Evolutionary conservation across 2,329 filamentous ascomycete species (phyloP), one percentile per base, ranked within the genome.

Genomic region (Botrytis porri): DNA sequence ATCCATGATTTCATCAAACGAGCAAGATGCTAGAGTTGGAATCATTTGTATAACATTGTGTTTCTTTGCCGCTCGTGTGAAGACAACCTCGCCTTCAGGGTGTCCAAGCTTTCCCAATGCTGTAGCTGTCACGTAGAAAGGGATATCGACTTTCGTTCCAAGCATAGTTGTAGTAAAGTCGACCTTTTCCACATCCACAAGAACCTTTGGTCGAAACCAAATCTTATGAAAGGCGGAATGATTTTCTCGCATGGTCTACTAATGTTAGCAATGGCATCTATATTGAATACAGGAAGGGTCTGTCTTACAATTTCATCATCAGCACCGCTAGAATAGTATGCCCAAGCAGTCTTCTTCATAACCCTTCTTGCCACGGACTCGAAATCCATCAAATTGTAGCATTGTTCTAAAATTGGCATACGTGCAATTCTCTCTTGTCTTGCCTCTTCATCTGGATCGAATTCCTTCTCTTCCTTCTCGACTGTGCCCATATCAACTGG

Each of bases 11-110:
- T 99, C 95, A 84, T 99, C 96, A 79, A 99, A 98, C 1, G 94
- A 96, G 85, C 96, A 98, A 3, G 94, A 98, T 3, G 96, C 96
- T 10, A 99, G 87, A 4, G 96, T 99, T 2, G 96, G 96, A 75
- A 99, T 98, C 96, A 99, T 99, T 83, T 99, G 96, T 75, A 98
- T 89, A 69, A 98, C 92, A 80, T 95, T 89, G 86, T 98, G 95
- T 80, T 92, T 93, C 81, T 88, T 87, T 2, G 96, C 92, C 25
- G 94, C 94, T 73, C 90, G 88, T 0, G 96, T 98, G 73, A 99
- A 88, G 16, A 97, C 86, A 8, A 98, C 94, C 83, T 99, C 96
- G 78, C 96, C 96, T 82, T 98, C 96, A 0, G 92, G 92, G 81
- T 99, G 88, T 73, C 96, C 96, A 6, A 99, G 90, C 84, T 98